These are phyloP conservation scores for Pseudoneurospora amorphoporcata DNA, from an alignment of 495 filamentous ascomycete genomes.

Conservation along the genomic window DNA sequence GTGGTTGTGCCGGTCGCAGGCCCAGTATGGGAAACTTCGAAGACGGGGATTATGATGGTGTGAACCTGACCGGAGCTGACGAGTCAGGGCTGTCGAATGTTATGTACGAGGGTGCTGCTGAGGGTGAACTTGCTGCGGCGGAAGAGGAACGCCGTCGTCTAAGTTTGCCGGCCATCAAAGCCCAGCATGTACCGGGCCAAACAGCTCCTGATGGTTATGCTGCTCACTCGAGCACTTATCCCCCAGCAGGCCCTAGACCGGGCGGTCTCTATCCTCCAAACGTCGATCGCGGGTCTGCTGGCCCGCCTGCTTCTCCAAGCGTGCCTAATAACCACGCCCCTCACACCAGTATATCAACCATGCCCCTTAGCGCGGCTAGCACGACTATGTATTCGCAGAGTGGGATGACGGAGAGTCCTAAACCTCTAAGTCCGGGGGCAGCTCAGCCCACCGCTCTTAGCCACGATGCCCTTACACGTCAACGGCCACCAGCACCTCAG, in stretches of 20 bases:
- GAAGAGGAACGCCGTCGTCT: slow-evolving; percentile 43
- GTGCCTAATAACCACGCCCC: slow-evolving; percentile 34
- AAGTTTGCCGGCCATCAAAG: slow-evolving; percentile 64
- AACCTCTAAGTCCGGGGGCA: slow-evolving; percentile 69
- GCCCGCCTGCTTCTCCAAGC: slow-evolving; percentile 42
- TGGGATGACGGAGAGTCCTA: slow-evolving; percentile 77
- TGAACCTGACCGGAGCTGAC: slow-evolving; percentile 45
- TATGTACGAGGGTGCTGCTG: slow-evolving; percentile 53
- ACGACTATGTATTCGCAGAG: slow-evolving; percentile 58
- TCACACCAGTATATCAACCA: slow-evolving; percentile 37
- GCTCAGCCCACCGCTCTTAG: slow-evolving; percentile 49
- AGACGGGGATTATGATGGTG: slow-evolving; percentile 59
- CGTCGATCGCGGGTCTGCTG: slow-evolving; percentile 39
- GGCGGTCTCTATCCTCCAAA: slow-evolving; percentile 54
- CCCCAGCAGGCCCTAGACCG: slow-evolving; percentile 48
- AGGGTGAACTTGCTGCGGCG: slow-evolving; percentile 26
- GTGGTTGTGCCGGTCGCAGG: slow-evolving; percentile 85
- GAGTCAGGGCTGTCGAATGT: slow-evolving; percentile 73
- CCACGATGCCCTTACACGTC: slow-evolving; percentile 46
- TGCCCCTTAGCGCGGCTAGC: slow-evolving; percentile 36
- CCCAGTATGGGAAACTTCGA: slow-evolving; percentile 80
- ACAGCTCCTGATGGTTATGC: slow-evolving; percentile 28
- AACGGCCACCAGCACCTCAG: slow-evolving; percentile 58
- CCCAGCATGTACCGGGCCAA: slow-evolving; percentile 51
- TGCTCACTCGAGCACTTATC: slow-evolving; percentile 59